Evolutionary conservation across 1,284 basidiomycete species (phyloP), one percentile per base, ranked within the genome.

Genomic region (Singerocomus inundabilis): DNA sequence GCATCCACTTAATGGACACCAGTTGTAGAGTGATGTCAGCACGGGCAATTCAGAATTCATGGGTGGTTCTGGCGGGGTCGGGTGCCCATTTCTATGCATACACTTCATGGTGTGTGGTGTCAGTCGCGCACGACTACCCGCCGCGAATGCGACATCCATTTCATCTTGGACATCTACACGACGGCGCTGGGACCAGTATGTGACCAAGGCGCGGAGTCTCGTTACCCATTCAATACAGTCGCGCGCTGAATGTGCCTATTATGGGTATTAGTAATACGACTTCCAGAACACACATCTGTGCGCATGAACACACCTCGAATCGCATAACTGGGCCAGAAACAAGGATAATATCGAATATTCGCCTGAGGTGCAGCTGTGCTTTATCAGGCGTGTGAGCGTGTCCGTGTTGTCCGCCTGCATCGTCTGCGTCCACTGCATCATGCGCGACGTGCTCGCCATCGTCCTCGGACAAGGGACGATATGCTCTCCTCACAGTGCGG

Each of bases 181-280:
- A 59, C 90, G 84, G 33, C 85, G 79, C 46, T 80, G 74, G 46
- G 78, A 83, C 92, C 92, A 94, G 64, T 91, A 94, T 10, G 72
- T 66, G 31, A 87, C 70, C 26, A 93, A 75, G 34, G 77, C 79
- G 25, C 81, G 78, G 3, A 94, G 76, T 44, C 80, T 78, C 46
- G 80, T 76, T 43, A 93, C 82, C 91, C 91, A 94, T 59, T 94
- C 88, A 40, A 85, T 63, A 2, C 86, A 86, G 36, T 82, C 72
- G 30, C 70, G 70, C 46, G 78, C 76, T 12, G 86, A 88, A 68
- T 84, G 73, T 12, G 80, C 75, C 86, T 90, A 46, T 9, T 21
- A 12, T n/a, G 29, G 13, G 44, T 21, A 37, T 46, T 32, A 37
- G 47, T 54, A 43, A 48, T 28, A 51, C 34, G 12, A 11, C 9